These are phyloP conservation scores for Harrya chromipes DNA, from an alignment of 768 basidiomycete genomes.

Conservation along the genomic window DNA sequence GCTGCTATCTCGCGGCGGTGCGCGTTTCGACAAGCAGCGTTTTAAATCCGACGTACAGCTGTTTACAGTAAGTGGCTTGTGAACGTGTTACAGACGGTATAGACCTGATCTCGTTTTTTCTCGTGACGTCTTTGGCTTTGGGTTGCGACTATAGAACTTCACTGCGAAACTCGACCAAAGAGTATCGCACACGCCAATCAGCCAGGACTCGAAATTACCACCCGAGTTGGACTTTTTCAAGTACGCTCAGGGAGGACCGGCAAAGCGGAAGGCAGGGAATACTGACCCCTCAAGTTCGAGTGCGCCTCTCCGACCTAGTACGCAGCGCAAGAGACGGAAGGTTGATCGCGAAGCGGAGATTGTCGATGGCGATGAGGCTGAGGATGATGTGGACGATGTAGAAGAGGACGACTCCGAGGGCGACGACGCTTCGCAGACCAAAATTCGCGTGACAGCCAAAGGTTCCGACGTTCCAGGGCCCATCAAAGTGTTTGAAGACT, in stretches of 20 bases:
- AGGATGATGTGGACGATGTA: no score
- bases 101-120: not conserved
- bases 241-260: slow-evolving; percentile 57
- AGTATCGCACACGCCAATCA: slow-evolving; percentile 19
- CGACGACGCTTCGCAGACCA: slow-evolving; percentile 26
- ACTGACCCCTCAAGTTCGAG: slow-evolving; percentile 13
- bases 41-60: slow-evolving; percentile 68
- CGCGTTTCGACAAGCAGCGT: slow-evolving; percentile 71
- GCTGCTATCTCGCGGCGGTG: slow-evolving; percentile 83
- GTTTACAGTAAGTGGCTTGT: slow-evolving; percentile 52
- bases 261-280: slow-evolving; percentile 48
- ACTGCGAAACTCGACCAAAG: slow-evolving; percentile 18
- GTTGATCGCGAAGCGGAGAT: slow-evolving; percentile 24
- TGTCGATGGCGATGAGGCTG: slow-evolving; percentile 13
- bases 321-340: slow-evolving; percentile 29
- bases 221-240: slow-evolving; percentile 90
- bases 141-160: slow-evolving; percentile 21
- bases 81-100: not conserved
- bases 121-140: not conserved
- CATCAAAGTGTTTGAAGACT: slow-evolving; percentile 54
- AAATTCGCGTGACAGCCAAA: slow-evolving; percentile 72
- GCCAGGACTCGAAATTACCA: slow-evolving; percentile 56
- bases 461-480: slow-evolving; percentile 66
- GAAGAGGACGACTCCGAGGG: slow-evolving; percentile 17
- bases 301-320: slow-evolving; percentile 5